Conservation (phyloP, 1,139 yeast genomes). For the Sporopachydermia cereana region DNA sequence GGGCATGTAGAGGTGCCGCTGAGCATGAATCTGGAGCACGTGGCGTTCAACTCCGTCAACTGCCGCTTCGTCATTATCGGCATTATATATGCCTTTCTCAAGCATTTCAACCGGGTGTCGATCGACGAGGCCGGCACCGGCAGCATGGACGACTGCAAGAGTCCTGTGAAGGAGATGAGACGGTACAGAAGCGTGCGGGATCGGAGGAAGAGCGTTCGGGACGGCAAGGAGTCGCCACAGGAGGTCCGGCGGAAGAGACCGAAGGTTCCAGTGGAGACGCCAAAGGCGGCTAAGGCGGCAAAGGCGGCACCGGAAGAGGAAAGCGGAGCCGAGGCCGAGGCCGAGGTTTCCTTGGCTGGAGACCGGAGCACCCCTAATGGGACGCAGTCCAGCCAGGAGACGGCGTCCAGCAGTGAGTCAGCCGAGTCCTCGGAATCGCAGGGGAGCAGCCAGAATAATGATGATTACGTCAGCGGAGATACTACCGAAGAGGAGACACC, state of each 20-base stretch:
- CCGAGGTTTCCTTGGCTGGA: background rate
- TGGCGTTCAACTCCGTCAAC: slow-evolving; percentile 11
- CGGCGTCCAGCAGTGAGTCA: too few species aligned
- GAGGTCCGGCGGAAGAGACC: background rate
- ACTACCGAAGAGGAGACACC: background rate
- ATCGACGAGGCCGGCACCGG: background rate
- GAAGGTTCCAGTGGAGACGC: too few species aligned
- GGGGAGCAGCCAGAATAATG: too few species aligned
- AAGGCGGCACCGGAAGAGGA: background rate
- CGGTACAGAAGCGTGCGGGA: background rate
- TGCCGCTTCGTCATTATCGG: slow-evolving; percentile 7
- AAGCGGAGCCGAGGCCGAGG: background rate
- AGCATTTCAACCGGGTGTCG: slow-evolving; percentile 1
- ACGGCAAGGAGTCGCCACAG: background rate
- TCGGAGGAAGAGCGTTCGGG: background rate
- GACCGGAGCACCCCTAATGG: background rate
- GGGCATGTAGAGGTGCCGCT: slow-evolving; percentile 12
- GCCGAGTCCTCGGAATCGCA: too few species aligned
- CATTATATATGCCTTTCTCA: slow-evolving; percentile 6
- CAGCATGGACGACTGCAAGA: background rate
- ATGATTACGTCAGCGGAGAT: too few species aligned
- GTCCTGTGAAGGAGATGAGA: slow-evolving; percentile 4
- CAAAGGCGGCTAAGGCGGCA: background rate
- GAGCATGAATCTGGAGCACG: slow-evolving; percentile 23
- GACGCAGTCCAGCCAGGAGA: background rate